These are phyloP conservation scores for Trichosporon inkin DNA, from an alignment of 1,284 basidiomycete species.

Conservation along the genomic window DNA sequence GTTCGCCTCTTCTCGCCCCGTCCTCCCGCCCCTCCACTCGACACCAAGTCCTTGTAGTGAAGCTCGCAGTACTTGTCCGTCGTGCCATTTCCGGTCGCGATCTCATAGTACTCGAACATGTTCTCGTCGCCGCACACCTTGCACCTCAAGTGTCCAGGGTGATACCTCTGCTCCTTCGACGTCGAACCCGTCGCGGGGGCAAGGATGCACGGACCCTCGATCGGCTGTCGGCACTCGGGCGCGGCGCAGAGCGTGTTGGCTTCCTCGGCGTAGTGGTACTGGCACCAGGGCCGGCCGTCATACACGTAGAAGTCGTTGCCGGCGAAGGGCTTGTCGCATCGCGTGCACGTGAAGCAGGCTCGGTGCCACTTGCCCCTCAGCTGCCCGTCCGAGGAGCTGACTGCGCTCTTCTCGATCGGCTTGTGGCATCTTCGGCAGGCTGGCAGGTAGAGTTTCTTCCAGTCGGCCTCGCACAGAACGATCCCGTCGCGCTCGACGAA, in stretches of 20 bases:
- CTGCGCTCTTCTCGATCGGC: slow-evolving; percentile 81
- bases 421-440: slow-evolving; percentile 74
- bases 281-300: slow-evolving; percentile 78
- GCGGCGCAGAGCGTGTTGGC: slow-evolving; percentile 75
- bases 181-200: slow-evolving; percentile 49
- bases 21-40: background rate
- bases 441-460: slow-evolving; percentile 90
- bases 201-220: slow-evolving; percentile 84
- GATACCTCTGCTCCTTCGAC: slow-evolving; percentile 64
- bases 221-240: slow-evolving; percentile 71
- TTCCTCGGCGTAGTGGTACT: slow-evolving; percentile 82
- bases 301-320: slow-evolving; percentile 83
- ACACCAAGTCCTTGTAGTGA: slow-evolving; percentile 55
- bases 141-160: slow-evolving; percentile 73
- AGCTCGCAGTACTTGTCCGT: slow-evolving; percentile 69
- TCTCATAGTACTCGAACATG: slow-evolving; percentile 72
- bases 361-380: slow-evolving; percentile 87
- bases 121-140: slow-evolving; percentile 40
- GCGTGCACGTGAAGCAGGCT: slow-evolving; percentile 78
- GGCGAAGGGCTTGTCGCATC: slow-evolving; percentile 78
- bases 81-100: slow-evolving; percentile 55
- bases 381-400: slow-evolving; percentile 84
- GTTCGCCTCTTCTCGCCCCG: slow-evolving; percentile 24
- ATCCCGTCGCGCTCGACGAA: slow-evolving; percentile 69
- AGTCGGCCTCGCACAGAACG: slow-evolving; percentile 74